Base-by-base conservation (phyloP, 148 eudicot genomes). In the Fagopyrum tataricum region DNA sequence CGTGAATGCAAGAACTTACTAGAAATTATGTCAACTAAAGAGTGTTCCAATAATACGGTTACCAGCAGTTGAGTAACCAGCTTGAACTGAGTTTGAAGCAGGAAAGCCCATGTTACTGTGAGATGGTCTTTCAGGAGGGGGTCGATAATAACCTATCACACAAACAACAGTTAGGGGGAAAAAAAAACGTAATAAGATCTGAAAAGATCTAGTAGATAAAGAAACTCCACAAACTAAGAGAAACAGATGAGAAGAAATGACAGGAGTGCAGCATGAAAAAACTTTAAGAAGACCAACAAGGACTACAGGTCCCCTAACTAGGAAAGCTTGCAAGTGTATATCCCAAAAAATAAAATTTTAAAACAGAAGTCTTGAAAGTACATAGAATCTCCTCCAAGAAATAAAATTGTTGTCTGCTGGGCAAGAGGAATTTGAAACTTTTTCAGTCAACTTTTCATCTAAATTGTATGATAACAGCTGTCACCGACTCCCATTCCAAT, bases 71-170 rank as follows among this genome's bases (percentile, higher is more conserved):
- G 87, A 75, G 73, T 81, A 79, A 70, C 75, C 85, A 70, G 81
- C 75, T 12, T 85, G 76, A 4, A 79, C 72, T 21, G 82, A 44
- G 75, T 79, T 82, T 46, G 84, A 79, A 64, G 77, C 85, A 67
- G 91, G 98, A 79, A 83, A 87, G 51, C 87, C 81, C 73, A 81
- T 77, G 73, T 73, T 81, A 76, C 79, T 81, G 51, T 74, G 7
- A 7, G 83, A 77, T 39, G 84, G 84, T 80, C 90, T 82, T 76
- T 90, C 96, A 69, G 78, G 58, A 52, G 88, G 49, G 26, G 72
- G 82, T 61, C 87, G 82, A 79, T 82, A 86, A 78, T 83, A 88
- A 51, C 86, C 98, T 90, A 88, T 75, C 40, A 77, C 47, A 44
- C 52, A 24, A 51, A 74, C 14, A 73, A 23, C 41, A 44, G 31